These are phyloP conservation scores for Musa schizocarpa DNA, from an alignment of 176 grass and related monocot species.

Conservation along the genomic window DNA sequence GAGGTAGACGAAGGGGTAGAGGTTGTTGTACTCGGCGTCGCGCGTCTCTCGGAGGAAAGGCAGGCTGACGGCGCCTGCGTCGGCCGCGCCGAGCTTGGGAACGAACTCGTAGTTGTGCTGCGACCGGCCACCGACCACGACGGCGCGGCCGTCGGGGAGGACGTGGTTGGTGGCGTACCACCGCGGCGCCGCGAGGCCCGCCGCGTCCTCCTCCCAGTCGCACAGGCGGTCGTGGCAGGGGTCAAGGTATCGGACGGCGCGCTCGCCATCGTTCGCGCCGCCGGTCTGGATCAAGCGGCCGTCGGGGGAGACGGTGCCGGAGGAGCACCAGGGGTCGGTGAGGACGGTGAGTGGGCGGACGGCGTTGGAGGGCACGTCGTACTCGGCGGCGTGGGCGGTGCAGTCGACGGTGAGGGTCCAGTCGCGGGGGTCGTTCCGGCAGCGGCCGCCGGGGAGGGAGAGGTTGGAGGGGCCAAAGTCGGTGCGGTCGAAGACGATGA, in stretches of 20 bases:
- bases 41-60: slow-evolving; percentile 25
- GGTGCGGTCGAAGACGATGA: slow-evolving; percentile 12
- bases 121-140: slow-evolving; percentile 26
- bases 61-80: background rate
- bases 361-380: background rate
- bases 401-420: slow-evolving; percentile 1
- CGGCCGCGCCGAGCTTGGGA: slow-evolving; percentile 1
- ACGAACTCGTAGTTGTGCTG: slow-evolving; percentile 34
- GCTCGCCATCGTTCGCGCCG: slow-evolving; percentile 1
- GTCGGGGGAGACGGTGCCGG: background rate
- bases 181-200: slow-evolving; percentile 8
- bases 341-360: background rate
- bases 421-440: slow-evolving; percentile 3
- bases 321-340: slow-evolving; percentile 10
- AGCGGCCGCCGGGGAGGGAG: slow-evolving; percentile 5
- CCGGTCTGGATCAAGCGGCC: slow-evolving; percentile 1
- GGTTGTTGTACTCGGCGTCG: slow-evolving; percentile 24
- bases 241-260: background rate
- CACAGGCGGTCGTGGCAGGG: background rate
- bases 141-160: slow-evolving; percentile 25
- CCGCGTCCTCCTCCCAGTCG: slow-evolving; percentile 18
- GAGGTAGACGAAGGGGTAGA: slow-evolving; percentile 37
- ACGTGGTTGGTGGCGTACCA: slow-evolving; percentile 33
- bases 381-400: slow-evolving; percentile 12
- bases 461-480: slow-evolving; percentile 16